Base-by-base conservation (phyloP, 495 filamentous ascomycete species). In the Penicillium desertorum region DNA sequence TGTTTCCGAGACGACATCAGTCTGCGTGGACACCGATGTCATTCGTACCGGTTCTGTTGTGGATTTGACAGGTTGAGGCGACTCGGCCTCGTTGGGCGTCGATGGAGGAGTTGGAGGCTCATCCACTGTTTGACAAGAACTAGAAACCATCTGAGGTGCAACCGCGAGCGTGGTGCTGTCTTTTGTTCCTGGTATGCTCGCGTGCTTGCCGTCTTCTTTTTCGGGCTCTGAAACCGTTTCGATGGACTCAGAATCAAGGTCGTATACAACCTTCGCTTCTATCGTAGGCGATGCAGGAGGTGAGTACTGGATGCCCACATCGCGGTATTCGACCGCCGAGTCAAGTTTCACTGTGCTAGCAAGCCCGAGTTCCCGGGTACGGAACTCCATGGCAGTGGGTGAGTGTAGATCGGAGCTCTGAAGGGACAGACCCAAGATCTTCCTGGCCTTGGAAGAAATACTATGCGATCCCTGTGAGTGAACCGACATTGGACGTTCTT, bases 271-370 rank as follows among this genome's bases (percentile, higher is more conserved):
- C 25, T 45, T 52, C 9, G 50, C 37, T 19, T 71, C 59, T n/a
- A 82, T 50, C 44, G 73, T 77, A 6, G 90, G 90, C 17, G 89
- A 95, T 2, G 86, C 79, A 7, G 90, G 92, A 43, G 90, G 91
- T 43, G 92, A 90, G 63, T 80, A 91, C 69, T 96, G 92, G 41
- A 89, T 80, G 3, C 85, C 90, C n/a, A 81, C 80, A 68, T 95
- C 89, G 39, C 81, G 80, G 69, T 92, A 93, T 34, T 69, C 62
- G 10, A 66, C 58, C 51, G 61, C 20, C 11, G 48, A 29, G 3
- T 60, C 39, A 8, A 32, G 20, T 30, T 66, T 69, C 25, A 49
- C 42, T 8, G 62, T 59, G 8, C 53, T 63, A 12, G 29, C 37
- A 12, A 54, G 22, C 14, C 34, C 32, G 11, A 58, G 17, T 12